Percentiles rank a stretch among this genome's conserved stretches.
Evolutionary conservation across 192 early-diverging fungal genomes (phyloP).

Genomic region (Funneliformis geosporum): DNA sequence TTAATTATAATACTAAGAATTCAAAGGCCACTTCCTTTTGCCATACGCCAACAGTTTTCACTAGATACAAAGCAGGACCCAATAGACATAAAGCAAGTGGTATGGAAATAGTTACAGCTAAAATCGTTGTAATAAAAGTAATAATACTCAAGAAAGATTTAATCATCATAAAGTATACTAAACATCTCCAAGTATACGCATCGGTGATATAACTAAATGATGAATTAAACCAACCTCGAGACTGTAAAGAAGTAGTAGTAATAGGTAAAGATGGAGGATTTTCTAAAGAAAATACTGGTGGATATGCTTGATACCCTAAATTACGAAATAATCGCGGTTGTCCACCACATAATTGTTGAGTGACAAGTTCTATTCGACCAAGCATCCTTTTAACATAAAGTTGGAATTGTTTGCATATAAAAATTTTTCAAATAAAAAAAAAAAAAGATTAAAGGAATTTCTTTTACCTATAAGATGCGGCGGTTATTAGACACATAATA

Average conservation of each 20-base stretch:
- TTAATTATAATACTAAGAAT: not conserved
- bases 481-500: not conserved
- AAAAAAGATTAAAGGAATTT: not conserved
- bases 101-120: not conserved
- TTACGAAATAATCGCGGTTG: not conserved
- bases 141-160: not conserved
- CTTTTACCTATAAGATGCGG: not conserved
- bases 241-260: not conserved
- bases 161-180: not conserved
- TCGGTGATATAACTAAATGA: not conserved
- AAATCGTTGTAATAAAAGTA: not conserved
- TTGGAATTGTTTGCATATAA: not conserved
- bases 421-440: not conserved
- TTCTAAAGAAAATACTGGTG: conserved; percentile 8
- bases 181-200: conserved; percentile 2
- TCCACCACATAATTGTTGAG: conserved; percentile 1
- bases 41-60: not conserved
- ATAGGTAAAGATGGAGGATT: not conserved
- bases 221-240: not conserved
- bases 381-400: not conserved
- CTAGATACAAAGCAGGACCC: not conserved
- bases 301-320: not conserved
- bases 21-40: conserved; percentile 10
- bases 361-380: not conserved
- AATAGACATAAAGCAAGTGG: not conserved